phyloP scores from a whole-genome alignment of 2,329 filamentous ascomycete species.

The Scedosporium dehoogii region DNA sequence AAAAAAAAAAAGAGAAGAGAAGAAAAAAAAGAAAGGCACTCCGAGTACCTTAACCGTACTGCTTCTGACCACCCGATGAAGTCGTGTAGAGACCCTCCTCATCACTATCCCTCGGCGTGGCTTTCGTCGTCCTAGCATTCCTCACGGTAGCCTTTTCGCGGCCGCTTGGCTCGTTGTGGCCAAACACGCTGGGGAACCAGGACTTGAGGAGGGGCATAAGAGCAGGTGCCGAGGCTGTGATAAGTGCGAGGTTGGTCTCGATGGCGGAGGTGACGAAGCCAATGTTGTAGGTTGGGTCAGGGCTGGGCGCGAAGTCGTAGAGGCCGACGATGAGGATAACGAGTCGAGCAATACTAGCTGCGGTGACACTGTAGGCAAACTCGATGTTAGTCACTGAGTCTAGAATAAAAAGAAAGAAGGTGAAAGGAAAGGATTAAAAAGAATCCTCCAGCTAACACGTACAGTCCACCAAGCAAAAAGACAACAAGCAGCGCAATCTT shows the following conservation, averaged over 20 bases:
- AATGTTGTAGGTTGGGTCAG: slow-evolving; percentile 19
- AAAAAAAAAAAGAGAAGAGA: neutral
- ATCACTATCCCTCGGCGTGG: neutral
- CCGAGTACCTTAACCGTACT: neutral
- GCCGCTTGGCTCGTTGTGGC: neutral
- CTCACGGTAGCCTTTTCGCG: neutral
- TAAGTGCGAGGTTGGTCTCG: slow-evolving; percentile 27
- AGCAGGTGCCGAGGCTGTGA: slow-evolving; percentile 24
- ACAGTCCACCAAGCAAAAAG: slow-evolving; percentile 28
- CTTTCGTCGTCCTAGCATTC: neutral
- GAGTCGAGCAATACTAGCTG: slow-evolving; percentile 22
- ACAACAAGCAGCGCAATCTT: slow-evolving; percentile 29
- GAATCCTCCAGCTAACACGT: slow-evolving; percentile 13
- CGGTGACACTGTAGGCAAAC: slow-evolving; percentile 17
- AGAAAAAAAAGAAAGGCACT: neutral
- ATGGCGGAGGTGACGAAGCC: slow-evolving; percentile 21
- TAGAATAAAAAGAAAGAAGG: too few species aligned
- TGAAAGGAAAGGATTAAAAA: neutral
- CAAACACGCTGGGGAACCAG: slow-evolving; percentile 24
- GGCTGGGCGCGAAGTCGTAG: slow-evolving; percentile 2
- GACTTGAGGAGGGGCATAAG: slow-evolving; percentile 23
- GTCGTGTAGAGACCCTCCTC: neutral
- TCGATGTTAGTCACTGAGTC: neutral
- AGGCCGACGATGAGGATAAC: slow-evolving; percentile 13
- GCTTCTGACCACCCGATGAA: neutral